phyloP scores from a whole-genome alignment of 2,329 filamentous ascomycete species.

The Lachnellula cervina region DNA sequence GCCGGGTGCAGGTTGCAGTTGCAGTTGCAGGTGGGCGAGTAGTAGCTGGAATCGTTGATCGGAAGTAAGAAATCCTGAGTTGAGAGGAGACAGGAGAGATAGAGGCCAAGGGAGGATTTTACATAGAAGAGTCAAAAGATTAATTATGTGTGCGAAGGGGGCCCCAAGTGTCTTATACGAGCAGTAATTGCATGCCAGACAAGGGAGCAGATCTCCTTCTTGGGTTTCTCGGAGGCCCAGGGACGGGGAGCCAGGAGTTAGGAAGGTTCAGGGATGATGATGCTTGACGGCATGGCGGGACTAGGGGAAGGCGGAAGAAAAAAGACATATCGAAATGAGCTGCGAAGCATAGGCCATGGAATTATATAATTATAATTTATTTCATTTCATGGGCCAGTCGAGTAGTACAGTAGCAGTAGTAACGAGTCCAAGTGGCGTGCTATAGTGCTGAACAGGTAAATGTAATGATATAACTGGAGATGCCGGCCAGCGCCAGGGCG shows the following conservation, averaged over 20 bases:
- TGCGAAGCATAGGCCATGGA: constrained; percentile 5
- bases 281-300: constrained; percentile 21
- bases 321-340: constrained; percentile 29
- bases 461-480: background rate
- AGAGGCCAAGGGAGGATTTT: constrained; percentile 10
- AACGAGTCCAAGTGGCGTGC: too few species aligned
- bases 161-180: constrained; percentile 29
- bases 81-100: background rate
- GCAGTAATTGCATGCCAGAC: constrained; percentile 25
- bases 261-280: constrained; percentile 16
- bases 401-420: background rate
- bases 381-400: background rate
- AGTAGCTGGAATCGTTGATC: background rate
- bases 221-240: constrained; percentile 15
- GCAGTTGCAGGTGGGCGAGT: background rate
- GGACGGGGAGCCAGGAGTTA: constrained; percentile 8
- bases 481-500: background rate
- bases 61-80: background rate
- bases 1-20: background rate
- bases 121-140: constrained; percentile 13
- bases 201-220: constrained; percentile 24
- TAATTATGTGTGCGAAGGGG: constrained; percentile 24
- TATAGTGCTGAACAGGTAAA: too few species aligned
- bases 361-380: background rate
- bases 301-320: constrained; percentile 27